Percentiles rank a stretch among this genome's conserved stretches.
phyloP scores from a whole-genome alignment of 139 green algal genomes.

The Micractinium sp. region DNA sequence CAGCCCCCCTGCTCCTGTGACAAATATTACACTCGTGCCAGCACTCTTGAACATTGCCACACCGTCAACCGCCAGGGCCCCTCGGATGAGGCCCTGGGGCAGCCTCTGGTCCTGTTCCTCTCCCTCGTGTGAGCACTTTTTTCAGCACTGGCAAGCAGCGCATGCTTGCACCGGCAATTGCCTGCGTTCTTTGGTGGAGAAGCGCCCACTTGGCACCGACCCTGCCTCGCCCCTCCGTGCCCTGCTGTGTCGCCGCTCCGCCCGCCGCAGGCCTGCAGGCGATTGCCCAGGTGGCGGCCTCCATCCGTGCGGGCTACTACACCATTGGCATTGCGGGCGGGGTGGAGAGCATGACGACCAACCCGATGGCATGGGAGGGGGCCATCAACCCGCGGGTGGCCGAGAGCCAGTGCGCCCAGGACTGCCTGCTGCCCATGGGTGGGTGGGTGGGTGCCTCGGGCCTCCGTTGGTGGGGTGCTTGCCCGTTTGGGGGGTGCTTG shows the following conservation, averaged over 20 bases:
- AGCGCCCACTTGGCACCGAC: background rate
- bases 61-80: background rate
- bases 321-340: conserved; percentile 88
- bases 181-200: too few species aligned
- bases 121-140: too few species aligned
- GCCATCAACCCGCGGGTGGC: conserved; percentile 89
- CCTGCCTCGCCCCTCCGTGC: background rate
- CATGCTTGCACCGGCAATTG: too few species aligned
- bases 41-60: background rate
- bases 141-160: too few species aligned
- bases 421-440: conserved; percentile 98
- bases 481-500: too few species aligned
- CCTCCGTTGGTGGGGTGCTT: too few species aligned
- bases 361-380: conserved; percentile 98
- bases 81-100: too few species aligned
- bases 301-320: conserved; percentile 98
- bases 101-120: too few species aligned
- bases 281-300: conserved; percentile 92
- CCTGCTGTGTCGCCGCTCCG: background rate
- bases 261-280: conserved; percentile 94
- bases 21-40: background rate
- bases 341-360: conserved; percentile 96
- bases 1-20: background rate
- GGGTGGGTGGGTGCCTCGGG: too few species aligned
- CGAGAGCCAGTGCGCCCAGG: conserved; percentile 69